Conservation (phyloP, 75 land plant species). For the Pinus tabuliformis region DNA sequence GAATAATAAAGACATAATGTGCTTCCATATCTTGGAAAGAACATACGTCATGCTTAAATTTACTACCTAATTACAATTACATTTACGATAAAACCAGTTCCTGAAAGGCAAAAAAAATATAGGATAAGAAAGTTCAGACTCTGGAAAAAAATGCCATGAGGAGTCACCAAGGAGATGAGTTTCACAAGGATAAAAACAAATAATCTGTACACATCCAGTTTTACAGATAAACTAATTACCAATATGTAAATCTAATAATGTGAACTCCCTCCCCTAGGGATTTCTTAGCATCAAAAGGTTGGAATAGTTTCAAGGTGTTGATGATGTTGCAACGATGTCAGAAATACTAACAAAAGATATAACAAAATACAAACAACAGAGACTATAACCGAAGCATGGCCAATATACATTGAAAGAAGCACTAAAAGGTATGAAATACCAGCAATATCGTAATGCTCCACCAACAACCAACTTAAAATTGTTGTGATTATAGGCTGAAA, state of each 20-base stretch:
- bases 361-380: not conserved
- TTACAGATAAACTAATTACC: slow-evolving; percentile 2
- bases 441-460: too few relatives aligned
- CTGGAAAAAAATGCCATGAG: slow-evolving; percentile 1
- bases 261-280: not conserved
- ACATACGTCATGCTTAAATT: slow-evolving; percentile 2
- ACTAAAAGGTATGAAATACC: too few relatives aligned
- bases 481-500: too few relatives aligned
- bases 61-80: slow-evolving; percentile 8
- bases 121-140: not conserved
- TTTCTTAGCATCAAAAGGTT: not conserved
- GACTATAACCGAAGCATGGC: slow-evolving; percentile 3
- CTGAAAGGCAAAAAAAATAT: slow-evolving; percentile 3
- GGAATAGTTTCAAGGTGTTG: slow-evolving; percentile 5
- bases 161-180: not conserved
- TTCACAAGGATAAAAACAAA: not conserved
- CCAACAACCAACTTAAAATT: too few relatives aligned
- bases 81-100: not conserved
- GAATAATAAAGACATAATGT: too few relatives aligned
- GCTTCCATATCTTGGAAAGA: not conserved
- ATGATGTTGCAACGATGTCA: not conserved
- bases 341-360: not conserved
- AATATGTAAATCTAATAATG: not conserved
- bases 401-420: slow-evolving; percentile 6
- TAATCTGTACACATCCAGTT: slow-evolving; percentile 5